Evolutionary conservation across 1,284 basidiomycete genomes (phyloP).

Genomic region (Macrocystidia cucumis): DNA sequence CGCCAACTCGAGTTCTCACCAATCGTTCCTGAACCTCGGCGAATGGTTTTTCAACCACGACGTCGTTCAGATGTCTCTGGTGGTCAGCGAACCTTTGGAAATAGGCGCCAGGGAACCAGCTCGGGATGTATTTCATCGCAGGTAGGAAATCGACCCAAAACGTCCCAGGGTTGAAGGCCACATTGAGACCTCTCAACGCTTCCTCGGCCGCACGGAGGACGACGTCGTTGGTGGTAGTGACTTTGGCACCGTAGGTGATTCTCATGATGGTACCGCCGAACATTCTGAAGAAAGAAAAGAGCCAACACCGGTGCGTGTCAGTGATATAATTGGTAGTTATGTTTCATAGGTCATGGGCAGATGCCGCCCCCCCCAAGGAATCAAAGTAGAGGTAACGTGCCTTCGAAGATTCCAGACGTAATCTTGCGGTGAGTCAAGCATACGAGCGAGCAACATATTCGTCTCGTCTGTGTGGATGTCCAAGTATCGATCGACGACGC

Average conservation of each 20-base stretch:
- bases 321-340: too few relatives aligned
- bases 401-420: too few relatives aligned
- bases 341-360: too few relatives aligned
- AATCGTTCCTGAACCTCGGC: neutral
- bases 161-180: slow-evolving; percentile 10
- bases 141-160: slow-evolving; percentile 17
- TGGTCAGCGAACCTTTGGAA: slow-evolving; percentile 13
- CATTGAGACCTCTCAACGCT: slow-evolving; percentile 7
- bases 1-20: neutral
- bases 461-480: slow-evolving; percentile 5
- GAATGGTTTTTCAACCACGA: neutral
- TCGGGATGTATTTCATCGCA: slow-evolving; percentile 14
- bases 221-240: slow-evolving; percentile 10
- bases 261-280: slow-evolving; percentile 12
- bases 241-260: slow-evolving; percentile 12
- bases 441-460: slow-evolving; percentile 6
- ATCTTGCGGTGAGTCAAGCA: slow-evolving; percentile 7
- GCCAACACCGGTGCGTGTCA: too few relatives aligned
- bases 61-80: neutral
- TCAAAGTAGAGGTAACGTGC: too few relatives aligned
- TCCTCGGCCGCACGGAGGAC: slow-evolving; percentile 10
- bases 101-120: slow-evolving; percentile 15
- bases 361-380: too few relatives aligned
- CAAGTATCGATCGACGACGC: slow-evolving; percentile 3
- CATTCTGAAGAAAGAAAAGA: too few relatives aligned